Evolutionary conservation across 139 green algal species (phyloP).

Genomic region (Coccomyxa sp.): DNA sequence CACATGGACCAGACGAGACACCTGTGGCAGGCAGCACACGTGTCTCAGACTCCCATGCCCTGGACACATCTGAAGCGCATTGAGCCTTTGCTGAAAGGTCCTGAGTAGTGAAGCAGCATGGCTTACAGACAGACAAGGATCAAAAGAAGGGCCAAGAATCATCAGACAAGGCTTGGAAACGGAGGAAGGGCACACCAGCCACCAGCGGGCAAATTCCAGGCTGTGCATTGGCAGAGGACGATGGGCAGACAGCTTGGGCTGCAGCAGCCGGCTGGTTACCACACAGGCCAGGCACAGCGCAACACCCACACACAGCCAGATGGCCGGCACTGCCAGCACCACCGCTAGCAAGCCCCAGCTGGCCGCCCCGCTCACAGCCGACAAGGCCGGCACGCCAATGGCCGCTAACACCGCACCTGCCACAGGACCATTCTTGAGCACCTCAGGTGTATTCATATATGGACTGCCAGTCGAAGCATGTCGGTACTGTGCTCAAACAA

Average conservation of each 20-base stretch:
- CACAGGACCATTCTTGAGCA: not conserved
- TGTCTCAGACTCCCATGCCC: no score
- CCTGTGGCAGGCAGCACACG: not conserved
- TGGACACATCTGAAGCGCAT: no score
- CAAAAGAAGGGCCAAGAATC: no score
- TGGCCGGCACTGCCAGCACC: not conserved
- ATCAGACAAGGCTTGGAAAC: not conserved
- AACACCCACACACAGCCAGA: not conserved
- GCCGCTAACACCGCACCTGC: not conserved
- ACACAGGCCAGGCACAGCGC: not conserved
- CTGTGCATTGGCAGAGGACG: not conserved
- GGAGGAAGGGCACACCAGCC: not conserved
- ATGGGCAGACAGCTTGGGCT: not conserved
- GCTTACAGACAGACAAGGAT: no score
- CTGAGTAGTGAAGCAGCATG: no score
- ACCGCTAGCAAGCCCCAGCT: not conserved
- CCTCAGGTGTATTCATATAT: not conserved
- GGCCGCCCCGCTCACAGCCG: not conserved
- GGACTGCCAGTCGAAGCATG: not conserved
- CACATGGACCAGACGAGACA: not conserved
- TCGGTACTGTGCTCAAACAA: not conserved
- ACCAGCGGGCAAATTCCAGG: constrained; percentile 1
- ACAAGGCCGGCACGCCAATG: not conserved
- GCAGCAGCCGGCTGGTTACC: not conserved
- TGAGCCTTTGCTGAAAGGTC: no score